Evolutionary conservation across 148 eudicot species (phyloP).

Genomic region (Nepenthes mirabilis): DNA sequence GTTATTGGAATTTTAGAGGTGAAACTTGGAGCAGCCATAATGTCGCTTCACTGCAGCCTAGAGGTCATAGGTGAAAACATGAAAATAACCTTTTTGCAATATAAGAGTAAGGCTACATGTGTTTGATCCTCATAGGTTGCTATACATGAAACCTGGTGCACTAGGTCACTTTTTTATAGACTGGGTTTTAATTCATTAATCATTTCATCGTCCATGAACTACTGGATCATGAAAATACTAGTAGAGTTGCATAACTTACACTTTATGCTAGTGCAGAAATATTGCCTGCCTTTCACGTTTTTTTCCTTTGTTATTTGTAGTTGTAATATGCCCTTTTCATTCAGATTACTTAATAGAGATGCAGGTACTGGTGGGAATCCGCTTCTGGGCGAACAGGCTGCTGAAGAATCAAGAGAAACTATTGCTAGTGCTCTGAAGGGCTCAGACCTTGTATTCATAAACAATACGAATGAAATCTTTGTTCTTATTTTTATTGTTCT

Average conservation of each 20-base stretch:
- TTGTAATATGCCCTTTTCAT: conserved; percentile 7
- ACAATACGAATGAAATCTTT: no score
- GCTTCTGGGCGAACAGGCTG: conserved; percentile 90
- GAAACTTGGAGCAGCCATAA: not conserved
- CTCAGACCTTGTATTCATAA: conserved; percentile 93
- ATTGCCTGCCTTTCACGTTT: not conserved
- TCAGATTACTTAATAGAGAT: conserved; percentile 15
- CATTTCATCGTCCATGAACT: no score
- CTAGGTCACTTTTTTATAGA: no score
- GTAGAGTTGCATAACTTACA: not conserved
- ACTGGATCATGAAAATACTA: no score
- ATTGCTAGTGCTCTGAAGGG: conserved; percentile 84
- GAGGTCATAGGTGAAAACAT: no score
- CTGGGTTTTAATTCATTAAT: no score
- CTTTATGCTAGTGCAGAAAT: not conserved
- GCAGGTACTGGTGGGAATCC: conserved; percentile 98
- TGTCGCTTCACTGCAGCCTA: no score
- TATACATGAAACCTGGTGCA: no score
- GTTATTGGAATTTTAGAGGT: not conserved
- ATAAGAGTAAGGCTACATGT: no score
- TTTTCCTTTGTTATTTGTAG: not conserved
- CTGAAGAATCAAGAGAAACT: conserved; percentile 86
- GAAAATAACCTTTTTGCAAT: no score
- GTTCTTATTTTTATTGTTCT: no score
- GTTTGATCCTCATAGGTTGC: no score